Base-by-base conservation (phyloP, 192 early-diverging fungal species). In the Phlyctochytrium planicorne region DNA sequence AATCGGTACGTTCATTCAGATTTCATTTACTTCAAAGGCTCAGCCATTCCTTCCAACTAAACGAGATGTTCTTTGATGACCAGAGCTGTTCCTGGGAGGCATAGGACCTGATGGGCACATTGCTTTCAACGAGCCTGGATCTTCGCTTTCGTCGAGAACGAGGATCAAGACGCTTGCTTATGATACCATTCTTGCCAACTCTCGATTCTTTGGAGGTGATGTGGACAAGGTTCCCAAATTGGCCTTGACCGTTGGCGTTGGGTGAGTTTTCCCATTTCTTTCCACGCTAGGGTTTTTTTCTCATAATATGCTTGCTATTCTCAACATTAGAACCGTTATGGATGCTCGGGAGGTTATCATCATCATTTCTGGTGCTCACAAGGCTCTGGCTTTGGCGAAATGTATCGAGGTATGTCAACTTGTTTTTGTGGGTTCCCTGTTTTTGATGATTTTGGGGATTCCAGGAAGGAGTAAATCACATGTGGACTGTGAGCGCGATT, bases 91-190 rank as follows among this genome's bases (percentile, higher is more conserved):
- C 73, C 74, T 94, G 70, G 93, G 93, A 69, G 91, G 91, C 68
- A 94, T 94, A 62, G 93, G 92, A 32, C 92, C 92, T 16, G 92
- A 94, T 77, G 92, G 92, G 68, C 92, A 94, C 72, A 93, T 94
- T 75, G 92, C 92, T 35, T 94, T 94, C 79, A 94, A 94, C 73
- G 92, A 94, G 73, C 92, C 92, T 30, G 92, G 92, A 24, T 91
- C 90, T 52, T 92, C 90, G 35, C 80, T 94, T 61, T 84, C 82
- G 60, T 91, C 89, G 23, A 83, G 91, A 63, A 93, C 92, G 31
- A 82, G 92, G 53, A 90, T 91, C 72, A 93, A 93, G 76, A 93
- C 92, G 10, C 81, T 93, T 10, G 92, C 92, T 6, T 93, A 93
- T 73, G 92, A 93, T 36, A 93, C 91, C 59, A 93, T 93, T 65